phyloP scores from a whole-genome alignment of 78 protist species.

The Paulinella micropora region DNA sequence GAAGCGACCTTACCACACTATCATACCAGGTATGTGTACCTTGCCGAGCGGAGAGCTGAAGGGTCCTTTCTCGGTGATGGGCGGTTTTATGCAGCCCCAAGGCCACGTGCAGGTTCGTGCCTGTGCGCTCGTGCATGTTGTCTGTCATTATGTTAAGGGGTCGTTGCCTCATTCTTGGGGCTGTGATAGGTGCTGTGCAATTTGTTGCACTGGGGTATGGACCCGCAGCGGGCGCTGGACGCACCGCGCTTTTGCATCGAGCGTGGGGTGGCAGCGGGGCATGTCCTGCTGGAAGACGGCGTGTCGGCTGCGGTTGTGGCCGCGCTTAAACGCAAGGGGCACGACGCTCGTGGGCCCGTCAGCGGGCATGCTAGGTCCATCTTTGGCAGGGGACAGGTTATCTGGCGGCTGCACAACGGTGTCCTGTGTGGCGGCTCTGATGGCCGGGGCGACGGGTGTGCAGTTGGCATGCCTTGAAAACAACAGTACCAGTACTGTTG shows the following conservation, averaged over 20 bases:
- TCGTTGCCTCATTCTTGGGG: background rate
- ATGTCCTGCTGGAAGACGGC: background rate
- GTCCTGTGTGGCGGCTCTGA: conserved; percentile 22
- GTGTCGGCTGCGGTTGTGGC: background rate
- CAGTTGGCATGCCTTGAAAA: too few relatives aligned
- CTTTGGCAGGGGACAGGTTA: conserved; percentile 45
- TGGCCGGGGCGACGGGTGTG: conserved; percentile 25
- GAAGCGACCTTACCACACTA: conserved; percentile 79
- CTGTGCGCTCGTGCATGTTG: background rate
- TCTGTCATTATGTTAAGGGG: background rate
- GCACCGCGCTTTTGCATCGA: conserved; percentile 52
- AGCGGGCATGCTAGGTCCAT: background rate
- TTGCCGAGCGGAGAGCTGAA: conserved; percentile 22
- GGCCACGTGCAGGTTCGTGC: conserved; percentile 77
- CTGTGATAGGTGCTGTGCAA: background rate
- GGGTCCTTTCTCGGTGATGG: conserved; percentile 58
- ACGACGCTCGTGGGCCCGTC: too few relatives aligned
- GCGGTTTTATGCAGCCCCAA: conserved; percentile 81
- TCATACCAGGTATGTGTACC: conserved; percentile 50
- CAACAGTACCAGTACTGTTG: too few relatives aligned
- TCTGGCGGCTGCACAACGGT: background rate
- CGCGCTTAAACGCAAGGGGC: background rate
- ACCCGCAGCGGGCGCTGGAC: conserved; percentile 64
- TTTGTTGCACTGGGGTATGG: conserved; percentile 44
- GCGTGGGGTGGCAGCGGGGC: background rate